Evolutionary conservation across 768 basidiomycete species (phyloP).

Genomic region (Daedaleopsis nitida): DNA sequence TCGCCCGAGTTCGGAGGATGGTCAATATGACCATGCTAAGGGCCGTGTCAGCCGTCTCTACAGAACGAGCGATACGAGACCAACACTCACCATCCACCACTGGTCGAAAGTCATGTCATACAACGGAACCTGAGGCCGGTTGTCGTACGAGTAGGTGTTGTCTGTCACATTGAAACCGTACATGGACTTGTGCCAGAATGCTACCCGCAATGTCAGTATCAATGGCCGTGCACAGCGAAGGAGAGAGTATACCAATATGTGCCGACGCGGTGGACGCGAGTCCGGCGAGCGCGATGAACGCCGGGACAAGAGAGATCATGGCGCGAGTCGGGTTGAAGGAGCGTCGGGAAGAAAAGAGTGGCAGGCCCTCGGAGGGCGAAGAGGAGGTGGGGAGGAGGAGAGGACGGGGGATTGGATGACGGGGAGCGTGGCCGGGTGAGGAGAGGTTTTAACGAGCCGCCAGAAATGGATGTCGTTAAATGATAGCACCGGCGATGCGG

Average conservation of each 20-base stretch:
- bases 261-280: conserved; percentile 19
- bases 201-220: conserved; percentile 16
- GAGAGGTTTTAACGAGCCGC: background rate
- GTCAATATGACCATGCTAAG: conserved; percentile 51
- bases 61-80: background rate
- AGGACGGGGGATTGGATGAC: background rate
- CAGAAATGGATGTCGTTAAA: background rate
- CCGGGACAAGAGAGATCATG: conserved; percentile 20
- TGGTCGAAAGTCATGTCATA: conserved; percentile 32
- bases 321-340: conserved; percentile 8
- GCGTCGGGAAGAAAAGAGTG: conserved; percentile 21
- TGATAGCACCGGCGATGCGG: background rate
- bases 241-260: conserved; percentile 16
- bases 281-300: conserved; percentile 16
- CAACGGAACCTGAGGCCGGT: conserved; percentile 41
- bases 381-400: conserved; percentile 5
- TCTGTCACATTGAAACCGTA: conserved; percentile 42
- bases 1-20: conserved; percentile 59
- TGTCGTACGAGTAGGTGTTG: conserved; percentile 34
- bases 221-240: background rate
- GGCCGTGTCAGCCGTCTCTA: background rate
- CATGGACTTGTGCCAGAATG: conserved; percentile 37
- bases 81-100: conserved; percentile 40
- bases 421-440: conserved; percentile 1
- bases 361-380: conserved; percentile 17